Base-by-base conservation (phyloP, 129 eudicot species). In the Tagetes erecta region DNA sequence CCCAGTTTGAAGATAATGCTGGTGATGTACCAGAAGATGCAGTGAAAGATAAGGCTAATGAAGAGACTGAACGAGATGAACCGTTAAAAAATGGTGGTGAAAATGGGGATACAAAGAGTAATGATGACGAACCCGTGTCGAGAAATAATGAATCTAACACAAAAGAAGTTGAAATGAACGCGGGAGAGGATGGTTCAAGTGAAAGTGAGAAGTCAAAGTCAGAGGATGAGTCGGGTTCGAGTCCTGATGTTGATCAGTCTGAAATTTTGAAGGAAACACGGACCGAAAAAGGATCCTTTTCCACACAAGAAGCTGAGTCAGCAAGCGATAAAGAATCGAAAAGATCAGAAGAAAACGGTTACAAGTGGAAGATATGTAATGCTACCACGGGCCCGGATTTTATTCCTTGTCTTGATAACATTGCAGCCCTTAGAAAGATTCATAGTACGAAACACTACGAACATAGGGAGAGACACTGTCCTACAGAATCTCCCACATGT, bases 401-500 rank as follows among this genome's bases (percentile, higher is more conserved):
- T 59, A 83, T 86, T 41, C 91, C 91, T 7, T 86, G 91, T 73
- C 83, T 86, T 47, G 91, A 86, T 56, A 86, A 86, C 71, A 45
- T 27, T 5, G 72, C 40, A 51, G 91, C 91, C n/a, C 47, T 86
- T 47, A 86, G 67, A 67, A 66, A 70, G 11, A 70, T 86, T 71
- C 57, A 55, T 14, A 74, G 30, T 55, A 86, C 87, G 33, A 6
- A 20, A 50, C 91, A 86, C 60, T 86, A 68, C 59, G 87, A 86
- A 76, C 91, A 86, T 78, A 72, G 87, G 57, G 91, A 86, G 64
- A 83, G 91, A 52, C 91, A 86, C 44, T 86, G 91, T 68, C 91
- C 91, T 1, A 76, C 68, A 14, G 82, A 83, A 47, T 75, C 91
- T 11, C 91, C 91, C 4, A 86, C 87, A 12, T 86, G 91, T 75